A percentile compares a stretch with the other conserved stretches of the same genome.
Evolutionary conservation across 305 asterid genomes (phyloP).

Genomic region (Striga hermonthica): DNA sequence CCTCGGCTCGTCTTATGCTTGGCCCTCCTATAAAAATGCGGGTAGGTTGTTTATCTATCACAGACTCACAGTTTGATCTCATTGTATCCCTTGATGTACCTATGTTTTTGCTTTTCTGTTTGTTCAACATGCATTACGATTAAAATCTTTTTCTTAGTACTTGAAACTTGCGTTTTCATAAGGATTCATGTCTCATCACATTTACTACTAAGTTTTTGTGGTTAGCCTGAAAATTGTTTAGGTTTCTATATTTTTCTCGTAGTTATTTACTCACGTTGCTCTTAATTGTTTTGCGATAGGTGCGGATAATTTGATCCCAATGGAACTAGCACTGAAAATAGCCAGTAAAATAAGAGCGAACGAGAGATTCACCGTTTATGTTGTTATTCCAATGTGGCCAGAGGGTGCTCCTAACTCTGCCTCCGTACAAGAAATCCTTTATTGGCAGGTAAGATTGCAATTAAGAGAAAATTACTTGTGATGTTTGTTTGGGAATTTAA

Average conservation of each 20-base stretch:
- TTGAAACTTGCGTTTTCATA: too few relatives aligned
- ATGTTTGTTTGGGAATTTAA: not conserved
- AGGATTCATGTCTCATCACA: too few relatives aligned
- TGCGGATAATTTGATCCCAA: slow-evolving; percentile 90
- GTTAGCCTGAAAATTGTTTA: not conserved
- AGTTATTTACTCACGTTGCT: slow-evolving; percentile 1
- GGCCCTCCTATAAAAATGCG: slow-evolving; percentile 76
- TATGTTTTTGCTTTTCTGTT: not conserved
- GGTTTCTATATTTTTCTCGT: not conserved
- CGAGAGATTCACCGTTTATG: slow-evolving; percentile 75
- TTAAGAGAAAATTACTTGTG: not conserved
- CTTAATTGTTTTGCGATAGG: slow-evolving; percentile 42
- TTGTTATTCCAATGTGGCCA: slow-evolving; percentile 97
- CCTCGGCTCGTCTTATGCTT: slow-evolving; percentile 91
- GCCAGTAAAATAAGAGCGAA: slow-evolving; percentile 73
- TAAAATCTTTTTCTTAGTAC: too few relatives aligned
- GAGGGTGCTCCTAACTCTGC: slow-evolving; percentile 88
- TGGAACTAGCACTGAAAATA: slow-evolving; percentile 87
- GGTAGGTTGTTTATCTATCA: slow-evolving; percentile 35
- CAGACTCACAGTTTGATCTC: not conserved
- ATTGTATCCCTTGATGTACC: not conserved
- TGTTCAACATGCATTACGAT: too few relatives aligned
- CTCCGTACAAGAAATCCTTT: slow-evolving; percentile 87
- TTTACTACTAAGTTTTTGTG: too few relatives aligned
- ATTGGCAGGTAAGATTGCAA: slow-evolving; percentile 73